These are phyloP conservation scores for Penstemon eatonii DNA, from an alignment of 257 asterid genomes.

Conservation along the genomic window DNA sequence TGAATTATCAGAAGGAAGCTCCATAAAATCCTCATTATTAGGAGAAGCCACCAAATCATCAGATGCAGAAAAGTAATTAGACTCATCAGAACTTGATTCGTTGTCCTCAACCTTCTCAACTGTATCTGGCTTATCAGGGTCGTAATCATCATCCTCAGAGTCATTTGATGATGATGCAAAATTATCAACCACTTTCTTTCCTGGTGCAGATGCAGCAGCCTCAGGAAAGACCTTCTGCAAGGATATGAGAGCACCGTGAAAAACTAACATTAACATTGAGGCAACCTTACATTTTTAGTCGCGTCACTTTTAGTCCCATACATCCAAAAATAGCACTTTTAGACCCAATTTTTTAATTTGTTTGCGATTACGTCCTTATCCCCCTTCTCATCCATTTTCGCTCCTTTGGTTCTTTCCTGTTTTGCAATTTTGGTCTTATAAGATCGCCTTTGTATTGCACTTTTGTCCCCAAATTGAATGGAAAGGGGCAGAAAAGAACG, in stretches of 20 bases:
- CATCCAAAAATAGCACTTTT: too few species aligned
- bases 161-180: slow-evolving; percentile 72
- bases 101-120: slow-evolving; percentile 47
- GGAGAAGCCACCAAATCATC: slow-evolving; percentile 40
- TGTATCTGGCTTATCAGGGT: slow-evolving; percentile 69
- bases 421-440: too few species aligned
- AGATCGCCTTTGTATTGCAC: too few species aligned
- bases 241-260: slow-evolving; percentile 35
- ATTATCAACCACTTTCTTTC: slow-evolving; percentile 61
- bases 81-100: slow-evolving; percentile 59
- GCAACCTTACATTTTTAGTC: too few species aligned
- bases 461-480: too few species aligned
- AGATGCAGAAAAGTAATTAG: slow-evolving; percentile 62
- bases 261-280: slow-evolving; percentile 27
- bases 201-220: slow-evolving; percentile 80
- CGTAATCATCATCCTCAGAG: slow-evolving; percentile 88
- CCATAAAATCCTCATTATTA: slow-evolving; percentile 38
- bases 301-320: too few species aligned
- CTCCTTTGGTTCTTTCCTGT: too few species aligned
- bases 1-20: slow-evolving; percentile 88
- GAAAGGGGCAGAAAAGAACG: too few species aligned
- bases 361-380: too few species aligned
- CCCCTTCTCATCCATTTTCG: too few species aligned
- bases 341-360: too few species aligned
- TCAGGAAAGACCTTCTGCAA: slow-evolving; percentile 90